A percentile compares a stretch with the other conserved stretches of the same genome.
Conservation (phyloP, 2,329 filamentous ascomycete genomes). For the Fusarium sp. region DNA sequence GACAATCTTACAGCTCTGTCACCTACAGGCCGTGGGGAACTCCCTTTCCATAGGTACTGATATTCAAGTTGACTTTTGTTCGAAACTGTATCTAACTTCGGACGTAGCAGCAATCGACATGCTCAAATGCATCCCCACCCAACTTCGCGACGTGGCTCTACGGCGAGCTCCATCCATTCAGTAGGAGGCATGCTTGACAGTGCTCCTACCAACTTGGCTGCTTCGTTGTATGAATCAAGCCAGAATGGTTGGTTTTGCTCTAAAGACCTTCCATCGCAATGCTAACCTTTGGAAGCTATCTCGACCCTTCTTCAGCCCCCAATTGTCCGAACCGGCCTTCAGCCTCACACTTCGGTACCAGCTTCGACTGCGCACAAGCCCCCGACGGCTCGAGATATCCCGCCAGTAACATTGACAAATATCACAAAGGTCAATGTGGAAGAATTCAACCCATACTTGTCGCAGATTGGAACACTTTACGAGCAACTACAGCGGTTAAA, state of each 20-base stretch:
- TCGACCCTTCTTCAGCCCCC: constrained; percentile 93
- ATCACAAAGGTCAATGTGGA: constrained; percentile 83
- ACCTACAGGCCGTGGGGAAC: constrained; percentile 64
- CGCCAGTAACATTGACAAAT: constrained; percentile 90
- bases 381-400: constrained; percentile 89
- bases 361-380: constrained; percentile 80
- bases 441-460: constrained; percentile 86
- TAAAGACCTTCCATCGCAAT: constrained; percentile 1
- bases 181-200: constrained; percentile 86
- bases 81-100: constrained; percentile 39
- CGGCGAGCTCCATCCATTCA: constrained; percentile 88
- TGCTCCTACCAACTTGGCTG: constrained; percentile 66
- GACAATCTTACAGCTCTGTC: constrained; percentile 72
- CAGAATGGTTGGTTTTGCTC: constrained; percentile 76
- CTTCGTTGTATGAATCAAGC: constrained; percentile 75
- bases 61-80: neutral
- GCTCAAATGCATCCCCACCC: constrained; percentile 61
- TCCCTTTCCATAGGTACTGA: constrained; percentile 69
- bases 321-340: constrained; percentile 87
- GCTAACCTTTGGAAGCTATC: constrained; percentile 71
- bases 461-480: constrained; percentile 87
- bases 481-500: constrained; percentile 89
- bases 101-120: constrained; percentile 54
- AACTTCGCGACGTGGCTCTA: constrained; percentile 78
- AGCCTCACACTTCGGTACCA: constrained; percentile 80